Evolutionary conservation across 108 stramenopile genomes (phyloP), one percentile per base, ranked within the genome.

Genomic region (Skeletonema menzelii): DNA sequence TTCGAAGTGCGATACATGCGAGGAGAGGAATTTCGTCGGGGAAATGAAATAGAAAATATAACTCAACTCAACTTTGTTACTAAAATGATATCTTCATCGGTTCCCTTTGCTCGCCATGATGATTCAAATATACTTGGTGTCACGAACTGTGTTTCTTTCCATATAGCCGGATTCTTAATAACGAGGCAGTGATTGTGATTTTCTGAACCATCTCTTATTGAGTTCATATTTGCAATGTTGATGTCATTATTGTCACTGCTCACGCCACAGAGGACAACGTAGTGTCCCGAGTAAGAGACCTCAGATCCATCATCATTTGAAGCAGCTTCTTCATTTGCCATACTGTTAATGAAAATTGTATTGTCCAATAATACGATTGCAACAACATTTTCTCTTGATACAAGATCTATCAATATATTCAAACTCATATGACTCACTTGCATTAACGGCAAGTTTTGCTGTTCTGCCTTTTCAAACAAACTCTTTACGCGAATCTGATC

Each of bases 31-130:
- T 1, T 8, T 53, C 20, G 5, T 24, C 7, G 8, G 8, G 2
- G 20, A 49, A 22, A 4, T 5, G 14, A 49, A 49, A 49, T 5
- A 49, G 47, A 6, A 49, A 15, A 2, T 12, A 19, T n/a, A 46
- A 46, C 17, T n/a, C 19, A 46, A 17, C 44, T 17, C 19, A 46
- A 12, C 0, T 55, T 55, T 31, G 71, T 66, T 31, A 93, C 31
- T 63, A 93, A 88, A 15, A 91, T 80, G 19, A 93, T 66, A 82
- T 93, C 92, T 60, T 90, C 79, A 65, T 93, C 92, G 10, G 92
- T 93, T 1, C 92, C 92, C 28, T 65, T 72, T 4, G 92, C 78
- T 28, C 84, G 69, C 92, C 92, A 88, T 35, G 92, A 76, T 34
- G 71, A 32, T 53, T 91, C 88, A 56, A 93, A 86, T 1, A 69